Evolutionary conservation across 257 asterid species (phyloP), one percentile per base, ranked within the genome.

Genomic region (Ocimum tenuiflorum): DNA sequence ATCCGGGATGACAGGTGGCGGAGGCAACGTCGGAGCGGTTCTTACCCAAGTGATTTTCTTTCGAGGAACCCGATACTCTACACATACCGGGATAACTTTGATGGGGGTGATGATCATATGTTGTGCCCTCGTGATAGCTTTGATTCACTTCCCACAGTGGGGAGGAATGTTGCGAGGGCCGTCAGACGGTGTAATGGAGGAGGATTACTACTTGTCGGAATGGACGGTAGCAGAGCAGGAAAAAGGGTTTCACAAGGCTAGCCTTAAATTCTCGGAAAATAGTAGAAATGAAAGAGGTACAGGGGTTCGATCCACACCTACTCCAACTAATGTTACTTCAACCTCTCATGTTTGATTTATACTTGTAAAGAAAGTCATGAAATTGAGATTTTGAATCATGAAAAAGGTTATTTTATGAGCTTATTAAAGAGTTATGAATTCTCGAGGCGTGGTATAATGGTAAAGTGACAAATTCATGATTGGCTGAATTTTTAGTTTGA

Each of bases 131-230:
- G 68, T 81, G n/a, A 73, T 87, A 22, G 1, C 77, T 18, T 31
- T 85, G 38, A 82, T 89, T 43, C 69, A 89, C 73, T 92, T 92
- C 64, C 98, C 97, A 3, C 98, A 89, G 13, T 92, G 98, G 98
- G 98, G 97, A 2, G 97, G 98, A 5, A 86, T 80, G 91, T 78
- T 83, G 8, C 73, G 65, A 9, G 95, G 91, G 0, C 82, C 95
- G 1, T 78, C 84, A 0, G 42, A 81, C 46, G 89, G 78, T 22
- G 23, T 33, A 0, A 81, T 88, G 0, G 98, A 92, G 60, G 95
- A 92, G 73, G 95, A 85, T 11, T 92, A 92, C 67, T 92, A 92
- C 75, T 55, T 81, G 81, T 73, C 85, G 3, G 98, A 89, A 61
- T 92, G 97, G 97, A 83, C 60, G 35, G 31, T 70, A 1, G 77